These are phyloP conservation scores for Trichoderma sp. DNA, from an alignment of 2,329 filamentous ascomycete species.

Conservation along the genomic window DNA sequence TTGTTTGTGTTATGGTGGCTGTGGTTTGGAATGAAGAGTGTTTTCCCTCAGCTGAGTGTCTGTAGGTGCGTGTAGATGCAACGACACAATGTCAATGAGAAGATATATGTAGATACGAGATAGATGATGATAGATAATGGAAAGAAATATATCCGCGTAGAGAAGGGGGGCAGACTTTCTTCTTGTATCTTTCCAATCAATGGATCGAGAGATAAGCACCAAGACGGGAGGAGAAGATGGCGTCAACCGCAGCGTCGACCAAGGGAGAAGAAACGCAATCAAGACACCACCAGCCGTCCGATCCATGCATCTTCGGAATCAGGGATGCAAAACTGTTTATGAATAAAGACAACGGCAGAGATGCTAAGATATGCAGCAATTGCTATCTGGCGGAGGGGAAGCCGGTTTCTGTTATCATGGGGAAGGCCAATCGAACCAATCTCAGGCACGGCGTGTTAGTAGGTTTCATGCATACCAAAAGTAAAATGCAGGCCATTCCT, in stretches of 20 bases:
- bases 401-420: constrained; percentile 10
- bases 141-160: not conserved
- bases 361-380: not conserved
- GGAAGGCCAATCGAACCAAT: constrained; percentile 11
- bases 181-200: not conserved
- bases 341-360: not conserved
- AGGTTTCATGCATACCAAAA: constrained; percentile 16
- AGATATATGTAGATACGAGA: not conserved
- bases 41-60: not conserved
- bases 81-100: not conserved
- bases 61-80: not conserved
- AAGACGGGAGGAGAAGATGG: not conserved
- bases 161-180: not conserved
- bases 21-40: not conserved
- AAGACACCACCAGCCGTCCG: not conserved
- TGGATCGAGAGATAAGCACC: not conserved
- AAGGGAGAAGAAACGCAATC: constrained; percentile 10
- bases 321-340: not conserved
- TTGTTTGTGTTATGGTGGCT: not conserved
- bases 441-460: constrained; percentile 8
- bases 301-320: not conserved
- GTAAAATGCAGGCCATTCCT: constrained; percentile 19
- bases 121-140: not conserved
- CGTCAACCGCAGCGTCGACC: not conserved
- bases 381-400: constrained; percentile 3